Conservation (phyloP, 192 early-diverging fungal genomes). For the Backusella sp. region DNA sequence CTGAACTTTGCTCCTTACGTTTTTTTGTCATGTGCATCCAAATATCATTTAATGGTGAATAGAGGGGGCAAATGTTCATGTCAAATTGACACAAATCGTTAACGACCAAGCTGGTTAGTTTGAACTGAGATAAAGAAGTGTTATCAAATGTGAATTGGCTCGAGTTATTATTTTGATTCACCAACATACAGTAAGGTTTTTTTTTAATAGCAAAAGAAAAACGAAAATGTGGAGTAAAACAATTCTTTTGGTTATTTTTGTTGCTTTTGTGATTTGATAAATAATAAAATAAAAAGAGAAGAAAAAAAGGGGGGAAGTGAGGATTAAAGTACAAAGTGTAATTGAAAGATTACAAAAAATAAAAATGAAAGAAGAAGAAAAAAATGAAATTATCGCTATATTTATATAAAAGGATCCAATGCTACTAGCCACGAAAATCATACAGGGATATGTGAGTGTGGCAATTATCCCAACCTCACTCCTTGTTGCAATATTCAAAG, state of each 20-base stretch:
- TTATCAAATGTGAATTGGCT: constrained; percentile 5
- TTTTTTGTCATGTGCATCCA: neutral
- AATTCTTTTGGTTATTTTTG: neutral
- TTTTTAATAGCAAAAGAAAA: neutral
- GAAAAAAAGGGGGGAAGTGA: neutral
- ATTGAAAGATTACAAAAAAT: neutral
- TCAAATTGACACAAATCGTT: constrained; percentile 2
- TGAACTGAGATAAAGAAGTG: neutral
- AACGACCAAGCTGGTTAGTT: neutral
- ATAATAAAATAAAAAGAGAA: neutral
- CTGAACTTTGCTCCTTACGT: constrained; percentile 5
- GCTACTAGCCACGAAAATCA: neutral
- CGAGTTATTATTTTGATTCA: constrained; percentile 9
- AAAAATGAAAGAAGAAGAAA: neutral
- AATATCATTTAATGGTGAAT: constrained; percentile 7
- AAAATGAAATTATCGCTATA: neutral
- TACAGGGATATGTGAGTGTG: constrained; percentile 5
- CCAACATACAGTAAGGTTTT: neutral
- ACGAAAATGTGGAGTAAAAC: neutral
- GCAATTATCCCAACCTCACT: constrained; percentile 5
- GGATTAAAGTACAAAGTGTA: neutral
- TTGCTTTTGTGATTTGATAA: neutral
- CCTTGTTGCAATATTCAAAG: constrained; percentile 4
- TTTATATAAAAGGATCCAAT: neutral
- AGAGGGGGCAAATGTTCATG: neutral